Base-by-base conservation (phyloP, 164 flowering plant species). In the Vitis amurensis region DNA sequence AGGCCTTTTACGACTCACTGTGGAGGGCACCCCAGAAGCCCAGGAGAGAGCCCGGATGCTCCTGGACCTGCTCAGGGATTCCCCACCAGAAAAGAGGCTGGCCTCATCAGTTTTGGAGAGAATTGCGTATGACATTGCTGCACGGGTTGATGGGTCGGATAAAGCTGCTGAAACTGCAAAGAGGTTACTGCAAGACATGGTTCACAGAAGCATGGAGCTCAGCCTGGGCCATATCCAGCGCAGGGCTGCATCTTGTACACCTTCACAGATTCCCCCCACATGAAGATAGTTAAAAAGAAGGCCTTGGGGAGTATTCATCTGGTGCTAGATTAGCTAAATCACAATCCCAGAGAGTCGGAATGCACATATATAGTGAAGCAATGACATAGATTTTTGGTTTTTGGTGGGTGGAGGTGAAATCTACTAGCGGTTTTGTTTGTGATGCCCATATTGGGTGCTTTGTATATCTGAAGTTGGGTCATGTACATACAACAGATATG, bases 161-260 rank as follows among this genome's bases (percentile, higher is more conserved):
- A 85, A 85, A 74, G 89, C 91, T n/a, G 88, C 86, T 23, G 91
- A 88, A 81, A 88, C 92, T 59, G 92, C 92, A 4, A 88, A 87
- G 78, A 80, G 66, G 71, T 74, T 89, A 29, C 71, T 90, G 63
- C 80, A 77, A 27, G 97, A 89, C 63, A 88, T 91, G 90, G 89
- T 86, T 67, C 92, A 87, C 17, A 78, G 89, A 66, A 90, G 89
- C 31, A 84, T 87, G 92, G 92, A 89, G 66, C 78, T 79, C 7
- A 82, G 89, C 77, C 68, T 86, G 82, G 85, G 59, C 69, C 63
- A 77, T 17, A 71, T 84, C 66, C 85, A 88, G 71, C 74, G 74
- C 23, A 75, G 77, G 57, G 87, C 90, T 55, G 69, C 84, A 57
- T 75, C 82, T 9, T 82, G 81, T 62, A 71, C 83, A 29, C 71